Percentiles rank a stretch among this genome's conserved stretches.
Evolutionary conservation across 441 rosid species (phyloP).

Genomic region (Pelargonium citronellum): DNA sequence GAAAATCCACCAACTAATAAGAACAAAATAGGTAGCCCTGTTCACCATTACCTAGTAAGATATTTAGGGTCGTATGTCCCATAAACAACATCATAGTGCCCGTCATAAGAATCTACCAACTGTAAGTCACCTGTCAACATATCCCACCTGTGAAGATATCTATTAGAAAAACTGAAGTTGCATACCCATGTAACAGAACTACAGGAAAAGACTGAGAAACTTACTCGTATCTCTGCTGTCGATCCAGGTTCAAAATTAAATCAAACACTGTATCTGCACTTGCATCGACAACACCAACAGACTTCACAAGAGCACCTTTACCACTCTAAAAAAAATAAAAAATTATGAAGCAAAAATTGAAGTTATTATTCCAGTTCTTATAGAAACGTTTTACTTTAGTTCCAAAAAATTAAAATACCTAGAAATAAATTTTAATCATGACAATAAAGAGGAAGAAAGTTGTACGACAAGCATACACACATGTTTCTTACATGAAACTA

Average conservation of each 20-base stretch:
- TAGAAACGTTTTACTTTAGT: constrained; percentile 11
- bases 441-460: not conserved
- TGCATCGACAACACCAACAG: constrained; percentile 84
- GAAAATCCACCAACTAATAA: constrained; percentile 3
- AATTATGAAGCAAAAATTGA: constrained; percentile 3
- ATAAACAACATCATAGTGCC: constrained; percentile 81
- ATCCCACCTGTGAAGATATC: constrained; percentile 81
- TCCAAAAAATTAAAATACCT: not conserved
- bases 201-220: constrained; percentile 27
- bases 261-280: constrained; percentile 85
- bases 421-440: constrained; percentile 6
- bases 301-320: constrained; percentile 81
- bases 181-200: constrained; percentile 19
- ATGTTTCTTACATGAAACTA: not conserved
- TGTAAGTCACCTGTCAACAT: constrained; percentile 83
- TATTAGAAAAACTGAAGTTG: constrained; percentile 26
- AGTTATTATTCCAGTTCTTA: constrained; percentile 13
- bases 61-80: constrained; percentile 79
- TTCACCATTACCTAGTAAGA: constrained; percentile 59
- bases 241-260: constrained; percentile 66
- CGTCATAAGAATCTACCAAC: constrained; percentile 75
- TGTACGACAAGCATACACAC: not conserved
- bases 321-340: constrained; percentile 45
- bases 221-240: constrained; percentile 87
- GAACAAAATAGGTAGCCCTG: not conserved